Base-by-base conservation (phyloP, 2,329 filamentous ascomycete genomes). In the Paramyrothecium roridum region DNA sequence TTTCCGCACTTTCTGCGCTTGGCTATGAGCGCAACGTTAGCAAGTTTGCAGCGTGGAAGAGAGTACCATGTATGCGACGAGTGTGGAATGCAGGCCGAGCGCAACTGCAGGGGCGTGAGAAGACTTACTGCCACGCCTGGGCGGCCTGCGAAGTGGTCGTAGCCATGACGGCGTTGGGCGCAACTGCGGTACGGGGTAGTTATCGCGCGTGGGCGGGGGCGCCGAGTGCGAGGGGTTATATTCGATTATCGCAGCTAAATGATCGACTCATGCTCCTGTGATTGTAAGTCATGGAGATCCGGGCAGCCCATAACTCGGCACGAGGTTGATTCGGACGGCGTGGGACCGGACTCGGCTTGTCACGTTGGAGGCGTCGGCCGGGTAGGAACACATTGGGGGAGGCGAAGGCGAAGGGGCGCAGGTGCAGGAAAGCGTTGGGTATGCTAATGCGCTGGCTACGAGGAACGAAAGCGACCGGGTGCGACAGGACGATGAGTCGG, bases 1-100 rank as follows among this genome's bases (percentile, higher is more conserved):
- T 60, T 71, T 76, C 58, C 75, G 75, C 45, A 76, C 54, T 63
- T 76, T 80, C 56, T 74, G 65, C 53, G 76, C 76, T 52, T 71
- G 62, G 55, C 78, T 80, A 59, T 30, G 23, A 26, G 37, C n/a
- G 13, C 37, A 16, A 13, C 13, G 12, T 43, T 43, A 43, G 37
- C 37, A 6, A 43, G 4, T 43, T 17, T 3, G 13, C 4, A 43
- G 6, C 4, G 12, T 13, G 12, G 13, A 43, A 16, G n/a, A 43
- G 13, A 19, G 37, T 6, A 43, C n/a, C 37, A 17, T 3, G 4
- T 6, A 20, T 12, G 30, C 13, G 37, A 43, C 37, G 33, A 16
- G 10, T 43, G 37, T 19, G 6, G 16, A 6, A 19, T 13, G n/a
- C 16, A 19, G 13, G 37, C 37, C n/a, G 37, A 17, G 37, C 13